Evolutionary conservation across 371 early-diverging fungal genomes (phyloP).

Genomic region (Paraphysoderma sedebokerense): DNA sequence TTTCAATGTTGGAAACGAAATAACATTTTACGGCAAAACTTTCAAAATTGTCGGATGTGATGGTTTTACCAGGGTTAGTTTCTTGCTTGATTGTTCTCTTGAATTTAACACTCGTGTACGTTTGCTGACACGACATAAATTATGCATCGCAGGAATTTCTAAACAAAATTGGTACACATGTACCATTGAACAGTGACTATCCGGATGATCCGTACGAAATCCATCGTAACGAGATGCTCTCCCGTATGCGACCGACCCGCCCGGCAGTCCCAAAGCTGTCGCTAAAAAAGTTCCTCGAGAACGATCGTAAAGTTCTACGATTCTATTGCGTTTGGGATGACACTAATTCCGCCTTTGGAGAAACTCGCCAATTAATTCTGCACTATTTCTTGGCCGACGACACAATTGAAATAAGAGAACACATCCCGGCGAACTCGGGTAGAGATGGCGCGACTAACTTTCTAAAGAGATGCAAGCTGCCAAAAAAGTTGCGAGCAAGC

Average conservation of each 20-base stretch:
- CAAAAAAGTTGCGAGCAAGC: slow-evolving; percentile 11
- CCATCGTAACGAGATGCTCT: slow-evolving; percentile 16
- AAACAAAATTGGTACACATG: slow-evolving; percentile 6
- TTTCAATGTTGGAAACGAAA: slow-evolving; percentile 25
- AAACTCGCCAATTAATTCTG: slow-evolving; percentile 29
- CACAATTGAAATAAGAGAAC: slow-evolving; percentile 29
- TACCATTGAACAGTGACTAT: slow-evolving; percentile 15
- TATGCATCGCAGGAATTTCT: slow-evolving; percentile 33
- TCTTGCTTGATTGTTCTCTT: slow-evolving; percentile 2
- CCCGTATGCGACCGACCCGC: slow-evolving; percentile 25
- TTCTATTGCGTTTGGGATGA: slow-evolving; percentile 42
- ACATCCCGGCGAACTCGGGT: slow-evolving; percentile 25
- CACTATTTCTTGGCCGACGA: slow-evolving; percentile 35
- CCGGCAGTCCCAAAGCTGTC: slow-evolving; percentile 18
- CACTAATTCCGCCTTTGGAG: slow-evolving; percentile 27
- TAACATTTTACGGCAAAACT: slow-evolving; percentile 27
- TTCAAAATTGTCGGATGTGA: slow-evolving; percentile 37
- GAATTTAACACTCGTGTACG: not conserved
- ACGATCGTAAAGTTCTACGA: slow-evolving; percentile 33
- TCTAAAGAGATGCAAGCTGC: slow-evolving; percentile 22
- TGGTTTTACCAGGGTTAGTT: slow-evolving; percentile 26
- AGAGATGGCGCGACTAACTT: slow-evolving; percentile 19
- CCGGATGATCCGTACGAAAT: slow-evolving; percentile 26
- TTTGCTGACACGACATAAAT: too few species aligned
- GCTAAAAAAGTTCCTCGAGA: slow-evolving; percentile 32